A percentile compares a stretch with the other conserved stretches of the same genome.
Evolutionary conservation across 306 rosid species (phyloP).

Genomic region (Medicago lupulina): DNA sequence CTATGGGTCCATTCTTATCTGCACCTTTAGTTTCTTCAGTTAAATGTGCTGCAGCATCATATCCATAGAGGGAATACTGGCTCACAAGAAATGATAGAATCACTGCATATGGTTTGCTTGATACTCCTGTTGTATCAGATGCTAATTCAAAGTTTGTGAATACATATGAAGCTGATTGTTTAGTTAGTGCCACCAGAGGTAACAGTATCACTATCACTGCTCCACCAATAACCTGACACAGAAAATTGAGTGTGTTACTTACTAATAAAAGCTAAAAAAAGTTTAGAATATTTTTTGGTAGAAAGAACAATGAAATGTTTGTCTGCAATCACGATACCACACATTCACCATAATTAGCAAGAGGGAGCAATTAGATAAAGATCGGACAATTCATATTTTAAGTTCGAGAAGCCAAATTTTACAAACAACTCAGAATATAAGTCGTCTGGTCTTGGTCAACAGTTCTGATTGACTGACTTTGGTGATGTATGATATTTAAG

Average conservation of each 20-base stretch:
- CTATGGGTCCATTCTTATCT: constrained; percentile 85
- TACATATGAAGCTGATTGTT: constrained; percentile 75
- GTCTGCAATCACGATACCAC: background rate
- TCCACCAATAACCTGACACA: constrained; percentile 76
- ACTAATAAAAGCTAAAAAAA: background rate
- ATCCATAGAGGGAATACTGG: constrained; percentile 85
- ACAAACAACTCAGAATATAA: background rate
- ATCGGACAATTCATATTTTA: background rate
- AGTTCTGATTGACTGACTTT: background rate
- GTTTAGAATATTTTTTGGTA: background rate
- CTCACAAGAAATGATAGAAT: constrained; percentile 82
- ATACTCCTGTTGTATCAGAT: constrained; percentile 65
- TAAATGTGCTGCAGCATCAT: constrained; percentile 92
- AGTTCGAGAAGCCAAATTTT: too few relatives aligned
- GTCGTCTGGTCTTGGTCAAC: background rate
- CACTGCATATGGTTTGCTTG: constrained; percentile 93
- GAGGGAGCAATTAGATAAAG: background rate
- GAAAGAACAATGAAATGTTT: background rate
- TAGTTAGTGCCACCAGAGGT: constrained; percentile 74
- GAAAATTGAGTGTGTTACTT: constrained; percentile 7
- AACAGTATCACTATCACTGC: constrained; percentile 70
- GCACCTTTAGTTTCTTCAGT: constrained; percentile 94
- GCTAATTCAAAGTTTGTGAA: constrained; percentile 66
- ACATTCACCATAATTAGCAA: background rate
- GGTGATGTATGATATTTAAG: background rate